Conservation (phyloP, 257 asterid genomes). For the Scutellaria barbata region DNA sequence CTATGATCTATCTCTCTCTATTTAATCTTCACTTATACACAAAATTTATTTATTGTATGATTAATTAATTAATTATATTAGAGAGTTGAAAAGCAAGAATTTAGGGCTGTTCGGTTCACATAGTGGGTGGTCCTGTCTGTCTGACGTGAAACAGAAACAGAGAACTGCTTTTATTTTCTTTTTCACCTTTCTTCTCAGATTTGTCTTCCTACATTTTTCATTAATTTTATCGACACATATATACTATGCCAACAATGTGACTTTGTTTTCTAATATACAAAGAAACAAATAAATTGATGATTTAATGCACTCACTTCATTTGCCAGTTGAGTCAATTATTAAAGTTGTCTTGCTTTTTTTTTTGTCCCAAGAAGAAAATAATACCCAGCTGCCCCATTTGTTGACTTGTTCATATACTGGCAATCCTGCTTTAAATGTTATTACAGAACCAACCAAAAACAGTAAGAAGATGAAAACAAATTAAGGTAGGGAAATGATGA, state of each 20-base stretch:
- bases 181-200: slow-evolving; percentile 16
- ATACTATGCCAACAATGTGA: too few relatives aligned
- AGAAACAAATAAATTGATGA: neutral
- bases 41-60: too few relatives aligned
- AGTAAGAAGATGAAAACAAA: neutral
- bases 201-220: neutral
- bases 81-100: too few relatives aligned
- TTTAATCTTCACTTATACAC: too few relatives aligned
- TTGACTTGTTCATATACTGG: slow-evolving; percentile 30
- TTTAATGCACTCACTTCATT: neutral
- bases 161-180: slow-evolving; percentile 30
- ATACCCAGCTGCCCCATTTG: slow-evolving; percentile 14
- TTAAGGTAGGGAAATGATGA: neutral
- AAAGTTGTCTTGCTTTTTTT: neutral
- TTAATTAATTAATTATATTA: too few relatives aligned
- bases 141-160: slow-evolving; percentile 38
- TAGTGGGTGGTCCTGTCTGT: slow-evolving; percentile 30
- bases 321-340: slow-evolving; percentile 4
- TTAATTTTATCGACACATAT: neutral
- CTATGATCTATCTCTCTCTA: neutral
- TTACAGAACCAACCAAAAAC: neutral
- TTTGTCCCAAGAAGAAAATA: too few relatives aligned
- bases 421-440: slow-evolving; percentile 9
- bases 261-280: neutral
- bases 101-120: neutral